These are phyloP conservation scores for Psilocybe sp. DNA, from an alignment of 768 basidiomycete genomes.

Conservation along the genomic window DNA sequence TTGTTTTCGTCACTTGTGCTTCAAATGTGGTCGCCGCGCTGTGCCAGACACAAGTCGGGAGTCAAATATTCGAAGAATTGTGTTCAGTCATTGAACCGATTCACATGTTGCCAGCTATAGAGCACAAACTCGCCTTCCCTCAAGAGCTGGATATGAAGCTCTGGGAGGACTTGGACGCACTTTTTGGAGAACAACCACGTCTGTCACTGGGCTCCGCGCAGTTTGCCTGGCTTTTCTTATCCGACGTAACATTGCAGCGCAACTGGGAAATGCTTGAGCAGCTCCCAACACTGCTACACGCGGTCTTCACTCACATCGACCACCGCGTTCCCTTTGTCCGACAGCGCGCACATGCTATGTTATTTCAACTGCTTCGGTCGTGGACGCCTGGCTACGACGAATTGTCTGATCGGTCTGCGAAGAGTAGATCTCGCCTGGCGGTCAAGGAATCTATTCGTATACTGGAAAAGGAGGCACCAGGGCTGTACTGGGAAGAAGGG, in stretches of 20 bases:
- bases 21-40: slow-evolving; percentile 82
- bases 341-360: slow-evolving; percentile 67
- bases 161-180: slow-evolving; percentile 75
- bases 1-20: slow-evolving; percentile 74
- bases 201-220: slow-evolving; percentile 79
- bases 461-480: slow-evolving; percentile 58
- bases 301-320: slow-evolving; percentile 80
- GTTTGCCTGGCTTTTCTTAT: slow-evolving; percentile 83
- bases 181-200: slow-evolving; percentile 72
- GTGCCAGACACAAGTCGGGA: slow-evolving; percentile 71
- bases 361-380: slow-evolving; percentile 81
- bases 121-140: slow-evolving; percentile 64
- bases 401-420: slow-evolving; percentile 52
- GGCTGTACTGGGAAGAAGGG: slow-evolving; percentile 71
- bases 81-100: slow-evolving; percentile 81
- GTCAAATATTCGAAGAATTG: slow-evolving; percentile 77
- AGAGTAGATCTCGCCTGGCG: slow-evolving; percentile 40
- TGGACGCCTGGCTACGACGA: slow-evolving; percentile 80
- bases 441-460: slow-evolving; percentile 49
- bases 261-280: slow-evolving; percentile 72
- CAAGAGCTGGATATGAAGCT: slow-evolving; percentile 67
- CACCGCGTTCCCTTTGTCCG: slow-evolving; percentile 71
- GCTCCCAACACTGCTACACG: slow-evolving; percentile 74
- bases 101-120: slow-evolving; percentile 77
- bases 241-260: slow-evolving; percentile 71